phyloP scores from a whole-genome alignment of 2,329 filamentous ascomycete species.

The Cercospora brassicicola region DNA sequence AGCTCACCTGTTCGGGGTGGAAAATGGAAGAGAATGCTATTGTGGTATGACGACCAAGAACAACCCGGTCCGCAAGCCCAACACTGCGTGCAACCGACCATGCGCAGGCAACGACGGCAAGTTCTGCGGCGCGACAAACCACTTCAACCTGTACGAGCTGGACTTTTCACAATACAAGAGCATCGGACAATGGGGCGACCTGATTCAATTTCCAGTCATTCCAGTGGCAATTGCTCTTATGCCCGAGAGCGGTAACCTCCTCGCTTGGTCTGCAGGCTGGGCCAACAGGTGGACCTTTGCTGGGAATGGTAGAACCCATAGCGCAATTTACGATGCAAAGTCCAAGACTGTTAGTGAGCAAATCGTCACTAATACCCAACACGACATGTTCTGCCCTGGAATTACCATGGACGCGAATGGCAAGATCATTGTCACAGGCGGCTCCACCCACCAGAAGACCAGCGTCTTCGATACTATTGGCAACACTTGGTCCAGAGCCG shows the following conservation, averaged over 20 bases:
- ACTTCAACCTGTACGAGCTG: too few relatives aligned
- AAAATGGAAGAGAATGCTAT: too few relatives aligned
- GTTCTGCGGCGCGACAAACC: too few relatives aligned
- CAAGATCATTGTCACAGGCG: not conserved
- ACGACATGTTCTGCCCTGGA: not conserved
- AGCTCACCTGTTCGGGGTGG: too few relatives aligned
- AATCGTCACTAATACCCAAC: not conserved
- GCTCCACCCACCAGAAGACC: not conserved
- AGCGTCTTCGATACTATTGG: not conserved
- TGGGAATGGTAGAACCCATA: not conserved
- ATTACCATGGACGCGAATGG: not conserved
- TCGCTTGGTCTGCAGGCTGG: not conserved
- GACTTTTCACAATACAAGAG: too few relatives aligned
- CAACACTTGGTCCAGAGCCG: not conserved
- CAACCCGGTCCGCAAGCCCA: too few relatives aligned
- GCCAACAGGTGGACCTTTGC: not conserved
- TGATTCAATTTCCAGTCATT: not conserved
- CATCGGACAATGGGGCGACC: too few relatives aligned
- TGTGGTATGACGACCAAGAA: too few relatives aligned
- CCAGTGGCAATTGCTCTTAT: not conserved
- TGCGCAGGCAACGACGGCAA: too few relatives aligned
- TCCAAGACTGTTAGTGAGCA: not conserved
- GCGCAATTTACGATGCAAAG: not conserved
- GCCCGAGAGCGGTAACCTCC: not conserved
- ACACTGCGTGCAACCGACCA: too few relatives aligned